phyloP scores from a whole-genome alignment of 1,284 basidiomycete genomes.

The Cryptococcus jaspeensis region DNA sequence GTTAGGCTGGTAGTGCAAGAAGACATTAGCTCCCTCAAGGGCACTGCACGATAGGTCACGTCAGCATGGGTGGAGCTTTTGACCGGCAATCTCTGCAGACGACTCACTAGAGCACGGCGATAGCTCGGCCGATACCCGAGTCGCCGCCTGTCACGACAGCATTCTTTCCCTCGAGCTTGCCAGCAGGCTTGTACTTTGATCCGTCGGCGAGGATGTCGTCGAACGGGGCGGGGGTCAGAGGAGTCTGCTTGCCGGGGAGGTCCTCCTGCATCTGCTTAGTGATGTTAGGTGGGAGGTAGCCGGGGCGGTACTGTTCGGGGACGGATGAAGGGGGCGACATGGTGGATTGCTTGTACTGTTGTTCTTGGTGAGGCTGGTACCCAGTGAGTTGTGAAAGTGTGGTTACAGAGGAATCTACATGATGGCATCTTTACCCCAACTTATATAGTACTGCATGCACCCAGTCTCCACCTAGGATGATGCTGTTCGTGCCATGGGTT shows the following conservation, averaged over 20 bases:
- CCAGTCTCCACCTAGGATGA: too few relatives aligned
- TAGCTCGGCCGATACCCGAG: constrained; percentile 52
- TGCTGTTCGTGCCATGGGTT: too few relatives aligned
- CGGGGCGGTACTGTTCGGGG: constrained; percentile 45
- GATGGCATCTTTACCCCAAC: too few relatives aligned
- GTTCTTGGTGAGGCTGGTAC: too few relatives aligned
- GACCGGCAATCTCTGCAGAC: not conserved
- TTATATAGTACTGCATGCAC: too few relatives aligned
- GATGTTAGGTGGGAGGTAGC: constrained; percentile 40
- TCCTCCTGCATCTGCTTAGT: constrained; percentile 40
- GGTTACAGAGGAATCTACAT: too few relatives aligned
- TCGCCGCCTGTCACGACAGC: constrained; percentile 52
- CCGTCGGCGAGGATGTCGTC: constrained; percentile 59
- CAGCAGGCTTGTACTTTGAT: constrained; percentile 44
- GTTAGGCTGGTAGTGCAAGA: constrained; percentile 57
- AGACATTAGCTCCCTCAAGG: constrained; percentile 61
- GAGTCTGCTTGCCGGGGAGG: constrained; percentile 40
- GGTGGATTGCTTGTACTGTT: too few relatives aligned
- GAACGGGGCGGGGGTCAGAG: constrained; percentile 53
- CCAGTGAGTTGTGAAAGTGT: too few relatives aligned
- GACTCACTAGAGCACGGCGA: constrained; percentile 41
- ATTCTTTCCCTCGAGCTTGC: constrained; percentile 54
- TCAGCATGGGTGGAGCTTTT: not conserved
- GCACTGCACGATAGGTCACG: constrained; percentile 49
- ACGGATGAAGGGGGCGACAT: constrained; percentile 41